Evolutionary conservation across 768 basidiomycete genomes (phyloP).

Genomic region (Boletus rubescentipes): DNA sequence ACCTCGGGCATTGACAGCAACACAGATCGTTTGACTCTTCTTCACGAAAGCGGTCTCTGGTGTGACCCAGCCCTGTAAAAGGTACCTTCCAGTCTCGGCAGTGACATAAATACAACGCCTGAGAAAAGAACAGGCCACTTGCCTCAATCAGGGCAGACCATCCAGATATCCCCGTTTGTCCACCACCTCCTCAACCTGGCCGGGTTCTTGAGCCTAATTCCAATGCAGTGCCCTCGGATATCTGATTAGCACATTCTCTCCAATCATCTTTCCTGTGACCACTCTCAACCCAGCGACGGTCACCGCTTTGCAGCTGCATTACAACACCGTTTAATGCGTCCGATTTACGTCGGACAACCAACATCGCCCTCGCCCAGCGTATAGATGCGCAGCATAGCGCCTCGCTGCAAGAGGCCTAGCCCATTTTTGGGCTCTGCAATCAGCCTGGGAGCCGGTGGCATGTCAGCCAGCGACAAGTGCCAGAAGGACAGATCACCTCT

Average conservation of each 20-base stretch:
- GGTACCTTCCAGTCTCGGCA: constrained; percentile 36
- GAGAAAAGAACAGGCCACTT: constrained; percentile 30
- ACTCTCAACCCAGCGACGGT: constrained; percentile 29
- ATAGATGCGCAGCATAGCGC: constrained; percentile 4
- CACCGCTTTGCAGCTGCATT: background rate
- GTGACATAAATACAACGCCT: constrained; percentile 37
- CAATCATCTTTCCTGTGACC: constrained; percentile 28
- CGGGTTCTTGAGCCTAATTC: constrained; percentile 36
- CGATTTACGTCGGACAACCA: constrained; percentile 3
- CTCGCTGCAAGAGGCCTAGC: background rate
- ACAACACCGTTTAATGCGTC: constrained; percentile 6
- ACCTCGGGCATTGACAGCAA: constrained; percentile 36
- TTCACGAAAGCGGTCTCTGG: constrained; percentile 35
- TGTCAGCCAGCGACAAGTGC: constrained; percentile 20
- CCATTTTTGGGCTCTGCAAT: constrained; percentile 5
- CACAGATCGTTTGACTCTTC: constrained; percentile 31
- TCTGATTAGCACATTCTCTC: constrained; percentile 30
- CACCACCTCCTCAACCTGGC: constrained; percentile 6
- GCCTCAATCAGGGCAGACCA: constrained; percentile 25
- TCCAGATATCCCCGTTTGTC: constrained; percentile 22
- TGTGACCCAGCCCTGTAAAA: constrained; percentile 34
- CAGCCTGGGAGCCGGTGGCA: constrained; percentile 14
- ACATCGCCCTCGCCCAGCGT: constrained; percentile 3
- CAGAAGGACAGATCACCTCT: constrained; percentile 15
- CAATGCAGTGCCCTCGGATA: constrained; percentile 38